Evolutionary conservation across 2,329 filamentous ascomycete genomes (phyloP).

Genomic region (Cryphonectria radicalis): DNA sequence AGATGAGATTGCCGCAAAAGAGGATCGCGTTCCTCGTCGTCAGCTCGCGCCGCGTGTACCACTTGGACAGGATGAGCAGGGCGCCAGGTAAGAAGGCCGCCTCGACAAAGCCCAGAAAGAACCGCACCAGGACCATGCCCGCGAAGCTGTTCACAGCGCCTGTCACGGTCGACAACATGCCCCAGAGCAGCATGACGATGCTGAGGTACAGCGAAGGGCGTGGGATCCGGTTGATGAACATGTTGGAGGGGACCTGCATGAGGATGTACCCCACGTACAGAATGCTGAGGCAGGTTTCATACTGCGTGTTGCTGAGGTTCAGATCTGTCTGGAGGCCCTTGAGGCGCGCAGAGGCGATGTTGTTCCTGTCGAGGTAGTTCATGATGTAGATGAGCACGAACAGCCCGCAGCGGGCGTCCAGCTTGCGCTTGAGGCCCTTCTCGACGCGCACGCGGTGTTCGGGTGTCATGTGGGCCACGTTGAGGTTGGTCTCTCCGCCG

Average conservation of each 20-base stretch:
- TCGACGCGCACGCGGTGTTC: constrained; percentile 63
- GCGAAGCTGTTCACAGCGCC: constrained; percentile 56
- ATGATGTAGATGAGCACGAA: constrained; percentile 77
- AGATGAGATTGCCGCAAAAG: constrained; percentile 63
- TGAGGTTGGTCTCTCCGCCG: not conserved
- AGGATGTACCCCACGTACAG: constrained; percentile 69
- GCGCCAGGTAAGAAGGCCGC: constrained; percentile 69
- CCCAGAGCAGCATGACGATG: constrained; percentile 62
- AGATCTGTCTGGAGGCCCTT: constrained; percentile 68
- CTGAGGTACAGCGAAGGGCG: constrained; percentile 57
- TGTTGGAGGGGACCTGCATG: constrained; percentile 66
- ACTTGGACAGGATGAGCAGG: constrained; percentile 66
- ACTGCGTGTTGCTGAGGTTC: constrained; percentile 58
- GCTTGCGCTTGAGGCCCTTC: constrained; percentile 68
- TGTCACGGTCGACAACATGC: constrained; percentile 61
- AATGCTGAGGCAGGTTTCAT: constrained; percentile 66
- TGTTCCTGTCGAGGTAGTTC: constrained; percentile 70
- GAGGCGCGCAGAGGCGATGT: constrained; percentile 69
- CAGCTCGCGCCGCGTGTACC: constrained; percentile 66
- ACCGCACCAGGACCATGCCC: constrained; percentile 59
- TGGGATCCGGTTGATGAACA: constrained; percentile 58
- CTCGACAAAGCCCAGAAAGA: constrained; percentile 65
- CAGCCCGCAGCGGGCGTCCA: constrained; percentile 69
- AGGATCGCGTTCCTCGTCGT: constrained; percentile 59
- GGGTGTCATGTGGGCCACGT: constrained; percentile 34